A percentile compares a stretch with the other conserved stretches of the same genome.
Conservation (phyloP, 108 stramenopile species). For the Mayamaea pseudoterrestris region DNA sequence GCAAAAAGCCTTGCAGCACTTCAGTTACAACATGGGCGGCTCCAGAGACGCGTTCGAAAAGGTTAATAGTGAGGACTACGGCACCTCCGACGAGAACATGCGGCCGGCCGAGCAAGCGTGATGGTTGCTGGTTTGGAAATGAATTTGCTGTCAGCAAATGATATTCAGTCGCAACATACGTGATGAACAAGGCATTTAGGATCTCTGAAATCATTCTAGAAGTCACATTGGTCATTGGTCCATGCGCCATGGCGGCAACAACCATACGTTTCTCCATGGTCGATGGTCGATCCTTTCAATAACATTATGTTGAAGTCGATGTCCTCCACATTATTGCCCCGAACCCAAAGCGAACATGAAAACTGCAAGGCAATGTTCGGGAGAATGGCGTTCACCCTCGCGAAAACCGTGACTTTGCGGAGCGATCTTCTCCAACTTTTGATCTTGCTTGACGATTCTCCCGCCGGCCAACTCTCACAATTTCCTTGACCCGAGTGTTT, state of each 20-base stretch:
- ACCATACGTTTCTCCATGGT: too few species aligned
- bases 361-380: too few species aligned
- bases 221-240: slow-evolving; percentile 1
- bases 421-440: too few species aligned
- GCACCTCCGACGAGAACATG: slow-evolving; percentile 3
- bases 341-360: too few species aligned
- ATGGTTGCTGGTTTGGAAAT: neutral
- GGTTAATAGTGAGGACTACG: slow-evolving; percentile 30
- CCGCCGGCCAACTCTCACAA: too few species aligned
- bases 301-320: too few species aligned
- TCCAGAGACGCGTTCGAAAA: slow-evolving; percentile 37
- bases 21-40: slow-evolving; percentile 12
- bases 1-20: slow-evolving; percentile 22
- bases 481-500: too few species aligned
- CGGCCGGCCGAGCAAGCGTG: neutral
- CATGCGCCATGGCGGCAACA: slow-evolving; percentile 4
- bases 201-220: slow-evolving; percentile 54
- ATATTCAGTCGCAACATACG: slow-evolving; percentile 65
- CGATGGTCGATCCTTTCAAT: too few species aligned
- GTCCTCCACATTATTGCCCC: too few species aligned
- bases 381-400: too few species aligned
- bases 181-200: slow-evolving; percentile 64
- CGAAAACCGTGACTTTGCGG: too few species aligned
- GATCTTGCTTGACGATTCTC: too few species aligned
- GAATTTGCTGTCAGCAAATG: slow-evolving; percentile 9